Evolutionary conservation across 2,329 filamentous ascomycete species (phyloP), one percentile per base, ranked within the genome.

Genomic region (Hymenoscyphus fructigenus): DNA sequence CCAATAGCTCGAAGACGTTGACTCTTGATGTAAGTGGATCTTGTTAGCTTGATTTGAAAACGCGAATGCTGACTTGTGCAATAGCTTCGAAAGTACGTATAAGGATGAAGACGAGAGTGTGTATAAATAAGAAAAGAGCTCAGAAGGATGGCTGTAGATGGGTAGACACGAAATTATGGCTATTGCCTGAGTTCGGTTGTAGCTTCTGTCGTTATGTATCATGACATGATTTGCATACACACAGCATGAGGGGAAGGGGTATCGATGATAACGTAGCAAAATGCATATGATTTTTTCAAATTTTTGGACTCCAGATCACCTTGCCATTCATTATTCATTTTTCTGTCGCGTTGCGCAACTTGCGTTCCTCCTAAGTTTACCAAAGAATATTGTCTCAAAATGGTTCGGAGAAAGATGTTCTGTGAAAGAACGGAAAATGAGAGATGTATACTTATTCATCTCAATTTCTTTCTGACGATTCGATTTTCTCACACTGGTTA

Each of bases 1-100:
- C 92, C 65, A 99, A 98, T 79, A 96, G 90, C 74, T 96, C 91
- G 72, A 91, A 92, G 79, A 91, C 92, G 44, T 81, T 99, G 79
- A 98, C 93, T 65, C 82, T 99, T 73, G 95, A 99, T 88, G 93
- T 98, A 82, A 94, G 94, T 82, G 9, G 38, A 17, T 23, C 12
- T 14, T 28, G 15, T 55, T 47, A 15, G 20, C 17, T 41, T 47
- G 5, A 26, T 29, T 32, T 10, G 6, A 23, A 50, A 23, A 26
- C 20, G 20, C 2, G 34, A 36, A 32, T 44, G 20, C 60, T 62
- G 41, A 62, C 32, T 12, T 47, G 5, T 29, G 9, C 14, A 20
- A 6, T 29, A 62, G 60, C 20, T 62, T 23, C 60, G 60, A 32
- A 62, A 62, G 57, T 62, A 62, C 36, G 60, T 62, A 10, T 61